Evolutionary conservation across 2,329 filamentous ascomycete genomes (phyloP), one percentile per base, ranked within the genome.

Genomic region (Penicillium janthinellum): DNA sequence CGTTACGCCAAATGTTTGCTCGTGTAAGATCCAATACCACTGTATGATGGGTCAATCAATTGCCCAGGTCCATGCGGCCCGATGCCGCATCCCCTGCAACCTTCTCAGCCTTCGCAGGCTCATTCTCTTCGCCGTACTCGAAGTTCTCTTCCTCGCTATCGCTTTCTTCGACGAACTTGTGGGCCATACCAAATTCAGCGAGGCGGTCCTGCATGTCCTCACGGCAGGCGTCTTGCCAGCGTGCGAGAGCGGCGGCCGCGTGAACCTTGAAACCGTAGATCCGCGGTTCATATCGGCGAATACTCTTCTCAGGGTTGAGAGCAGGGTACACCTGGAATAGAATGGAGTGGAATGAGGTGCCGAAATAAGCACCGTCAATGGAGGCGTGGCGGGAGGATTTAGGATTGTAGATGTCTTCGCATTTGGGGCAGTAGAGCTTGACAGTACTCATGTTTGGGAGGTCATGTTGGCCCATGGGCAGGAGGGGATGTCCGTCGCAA

Each of bases 381-480:
- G 90, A 86, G 53, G 93, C 92, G 78, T 99, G 95, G 31, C 95
- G 91, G 20, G 92, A 94, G 3, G 95, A 98, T 78, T 99, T 99
- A 47, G 95, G 95, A 79, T 98, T 98, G 84, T 99, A 99, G 60
- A 96, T 90, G 76, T 99, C 95, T 83, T 99, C 95, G 82, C 95
- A 99, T 70, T 92, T 91, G 50, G 90, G 88, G 79, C 95, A 99
- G 85, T 96, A 99, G 55, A 99, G 90, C 79, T 97, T 98, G 67
- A 97, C 95, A 49, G 94, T 88, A 72, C 93, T 96, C 68, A 88
- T 82, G 78, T 92, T 92, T 63, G 95, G 87, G 2, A 94, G 83
- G 78, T 99, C 95, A 70, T 92, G 91, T 70, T 96, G 90, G 64
- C 95, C 95, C 87, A 97, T 96, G 48, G 95, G 95, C 31, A 99